phyloP scores from a whole-genome alignment of 352 stramenopile genomes.

The Phytophthora sp. region DNA sequence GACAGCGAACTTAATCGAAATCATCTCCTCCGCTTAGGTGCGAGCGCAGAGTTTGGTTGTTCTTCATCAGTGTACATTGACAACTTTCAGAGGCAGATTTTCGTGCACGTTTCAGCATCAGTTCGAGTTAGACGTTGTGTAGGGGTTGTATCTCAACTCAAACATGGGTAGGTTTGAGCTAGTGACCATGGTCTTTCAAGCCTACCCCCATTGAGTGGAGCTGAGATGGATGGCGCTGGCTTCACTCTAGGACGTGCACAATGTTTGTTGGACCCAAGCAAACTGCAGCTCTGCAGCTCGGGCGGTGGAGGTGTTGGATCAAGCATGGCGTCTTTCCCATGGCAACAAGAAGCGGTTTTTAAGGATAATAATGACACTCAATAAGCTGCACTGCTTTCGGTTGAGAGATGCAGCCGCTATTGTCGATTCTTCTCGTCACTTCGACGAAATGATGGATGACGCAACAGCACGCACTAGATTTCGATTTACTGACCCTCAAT shows the following conservation, averaged over 20 bases:
- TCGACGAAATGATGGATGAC: not conserved
- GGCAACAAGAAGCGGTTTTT: not conserved
- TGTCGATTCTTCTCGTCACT: not conserved
- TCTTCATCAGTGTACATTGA: too few relatives aligned
- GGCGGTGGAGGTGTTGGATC: not conserved
- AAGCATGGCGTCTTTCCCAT: not conserved
- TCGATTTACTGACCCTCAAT: not conserved
- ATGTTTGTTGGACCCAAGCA: slow-evolving; percentile 1
- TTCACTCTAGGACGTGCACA: not conserved
- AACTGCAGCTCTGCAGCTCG: not conserved
- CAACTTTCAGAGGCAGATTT: too few relatives aligned
- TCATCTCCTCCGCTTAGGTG: too few relatives aligned
- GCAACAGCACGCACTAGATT: not conserved
- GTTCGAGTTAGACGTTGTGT: not conserved
- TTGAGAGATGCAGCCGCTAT: not conserved
- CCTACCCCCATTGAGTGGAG: not conserved
- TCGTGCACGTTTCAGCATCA: too few relatives aligned
- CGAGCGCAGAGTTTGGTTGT: too few relatives aligned
- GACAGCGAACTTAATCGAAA: too few relatives aligned
- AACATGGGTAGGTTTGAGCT: not conserved
- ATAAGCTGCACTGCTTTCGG: not conserved
- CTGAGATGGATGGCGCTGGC: not conserved
- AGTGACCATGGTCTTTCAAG: not conserved
- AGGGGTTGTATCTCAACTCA: not conserved
- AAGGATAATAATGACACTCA: not conserved